Conservation (phyloP, 108 stramenopile genomes). For the Nannochloropsis gaditana region DNA sequence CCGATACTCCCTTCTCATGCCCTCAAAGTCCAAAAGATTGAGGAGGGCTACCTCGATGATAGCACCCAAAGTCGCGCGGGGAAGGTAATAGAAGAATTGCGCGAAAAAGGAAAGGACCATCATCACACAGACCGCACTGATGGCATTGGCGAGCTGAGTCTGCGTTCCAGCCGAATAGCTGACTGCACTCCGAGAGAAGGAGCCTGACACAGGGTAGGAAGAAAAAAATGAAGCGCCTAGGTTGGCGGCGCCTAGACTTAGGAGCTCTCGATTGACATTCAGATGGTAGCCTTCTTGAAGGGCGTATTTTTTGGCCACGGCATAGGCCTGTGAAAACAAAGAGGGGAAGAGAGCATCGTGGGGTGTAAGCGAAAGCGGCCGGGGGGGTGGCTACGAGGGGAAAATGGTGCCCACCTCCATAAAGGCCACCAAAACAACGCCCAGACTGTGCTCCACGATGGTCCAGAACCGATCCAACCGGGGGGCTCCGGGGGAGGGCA, state of each 20-base stretch:
- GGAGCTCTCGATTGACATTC: background rate
- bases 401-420: background rate
- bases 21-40: background rate
- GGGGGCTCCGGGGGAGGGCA: background rate
- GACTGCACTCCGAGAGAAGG: slow-evolving; percentile 6
- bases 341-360: background rate
- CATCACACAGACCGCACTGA: slow-evolving; percentile 4
- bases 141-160: slow-evolving; percentile 9
- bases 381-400: background rate
- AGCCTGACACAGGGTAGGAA: slow-evolving; percentile 20
- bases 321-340: background rate
- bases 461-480: background rate
- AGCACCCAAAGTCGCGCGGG: slow-evolving; percentile 17
- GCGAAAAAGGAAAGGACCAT: background rate
- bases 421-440: slow-evolving; percentile 10
- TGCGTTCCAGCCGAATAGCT: background rate
- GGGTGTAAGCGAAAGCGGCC: background rate
- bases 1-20: slow-evolving; percentile 2
- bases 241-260: background rate
- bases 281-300: background rate
- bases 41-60: slow-evolving; percentile 18
- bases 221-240: background rate
- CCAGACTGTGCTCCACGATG: slow-evolving; percentile 7
- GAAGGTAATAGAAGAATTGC: slow-evolving; percentile 7
- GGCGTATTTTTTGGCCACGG: slow-evolving; percentile 13